Percentiles rank a stretch among this genome's conserved stretches.
Conservation (phyloP, 768 basidiomycete species). For the Mrakia frigida region DNA sequence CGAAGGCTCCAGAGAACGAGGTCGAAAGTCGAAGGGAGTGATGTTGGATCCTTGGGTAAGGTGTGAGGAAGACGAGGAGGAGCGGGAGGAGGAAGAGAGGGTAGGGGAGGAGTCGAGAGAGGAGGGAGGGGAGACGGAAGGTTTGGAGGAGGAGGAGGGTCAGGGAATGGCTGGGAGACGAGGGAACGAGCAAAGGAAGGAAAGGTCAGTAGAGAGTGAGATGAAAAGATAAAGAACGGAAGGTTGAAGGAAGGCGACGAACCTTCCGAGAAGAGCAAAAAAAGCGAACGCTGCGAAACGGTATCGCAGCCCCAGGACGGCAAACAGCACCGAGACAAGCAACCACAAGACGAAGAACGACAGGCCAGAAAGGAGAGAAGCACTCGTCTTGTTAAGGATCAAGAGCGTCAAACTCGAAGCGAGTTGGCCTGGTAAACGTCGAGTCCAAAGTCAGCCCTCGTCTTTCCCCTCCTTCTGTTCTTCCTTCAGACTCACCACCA, state of each 20-base stretch:
- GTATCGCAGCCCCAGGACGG: background rate
- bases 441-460: background rate
- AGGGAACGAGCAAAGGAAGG: background rate
- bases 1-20: background rate
- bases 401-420: background rate
- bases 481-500: background rate
- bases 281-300: background rate
- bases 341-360: background rate
- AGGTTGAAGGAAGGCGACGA: background rate
- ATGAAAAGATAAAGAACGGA: background rate
- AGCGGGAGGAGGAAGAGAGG: slow-evolving; percentile 1
- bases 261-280: background rate
- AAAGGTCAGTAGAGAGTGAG: background rate
- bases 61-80: background rate
- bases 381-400: background rate
- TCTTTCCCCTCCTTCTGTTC: background rate
- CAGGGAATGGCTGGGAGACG: background rate
- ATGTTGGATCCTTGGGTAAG: background rate
- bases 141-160: slow-evolving; percentile 11
- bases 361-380: background rate
- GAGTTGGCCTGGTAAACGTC: background rate
- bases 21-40: background rate
- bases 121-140: background rate
- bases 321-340: background rate
- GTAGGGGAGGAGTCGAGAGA: background rate